Evolutionary conservation across 202 grass and related monocot species (phyloP), one percentile per base, ranked within the genome.

Genomic region (Setaria italica): DNA sequence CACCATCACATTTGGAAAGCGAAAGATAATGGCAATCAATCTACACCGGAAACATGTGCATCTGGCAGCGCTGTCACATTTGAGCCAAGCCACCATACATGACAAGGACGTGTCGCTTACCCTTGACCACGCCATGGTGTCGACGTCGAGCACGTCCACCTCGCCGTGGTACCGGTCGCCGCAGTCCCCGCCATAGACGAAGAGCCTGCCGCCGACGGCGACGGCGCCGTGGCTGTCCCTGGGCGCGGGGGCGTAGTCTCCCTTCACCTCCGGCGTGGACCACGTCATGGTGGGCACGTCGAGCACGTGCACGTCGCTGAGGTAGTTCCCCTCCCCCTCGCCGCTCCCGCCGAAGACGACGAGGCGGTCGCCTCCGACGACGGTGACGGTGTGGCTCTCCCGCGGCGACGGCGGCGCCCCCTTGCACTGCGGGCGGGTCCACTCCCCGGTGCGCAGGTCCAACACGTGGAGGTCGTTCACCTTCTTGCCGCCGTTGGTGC

Each of bases 301-400:
- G 29, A 99, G 84, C 57, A 96, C 42, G 85, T 96, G 90, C 51
- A 99, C 90, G 83, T 99, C 97, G 84, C 91, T 91, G 62, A 99
- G 88, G 90, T 96, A 96, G 90, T 99, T 99, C 13, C 91, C 90
- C 58, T 99, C 97, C 29, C 93, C 97, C 42, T 99, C 93, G 15
- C 97, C 97, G 9, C 97, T 99, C 1, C 97, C 97, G 16, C 97
- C 97, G 66, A 99, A 99, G 29, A 99, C 90, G 7, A 96, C 88
- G 25, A 99, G 78, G 34, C 85, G 85, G 62, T 90, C 62, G 51
- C 90, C 85, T 3, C 73, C 88, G 14, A 84, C 64, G 17, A 89
- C 83, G 15, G 92, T 99, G 3, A 91, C 88, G 4, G 88, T 94
- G 86, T 99, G 97, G 79, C 97, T 99, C 88, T 99, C 97, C 2